Evolutionary conservation across 164 flowering plant species (phyloP).

Genomic region (Echeveria elegans): DNA sequence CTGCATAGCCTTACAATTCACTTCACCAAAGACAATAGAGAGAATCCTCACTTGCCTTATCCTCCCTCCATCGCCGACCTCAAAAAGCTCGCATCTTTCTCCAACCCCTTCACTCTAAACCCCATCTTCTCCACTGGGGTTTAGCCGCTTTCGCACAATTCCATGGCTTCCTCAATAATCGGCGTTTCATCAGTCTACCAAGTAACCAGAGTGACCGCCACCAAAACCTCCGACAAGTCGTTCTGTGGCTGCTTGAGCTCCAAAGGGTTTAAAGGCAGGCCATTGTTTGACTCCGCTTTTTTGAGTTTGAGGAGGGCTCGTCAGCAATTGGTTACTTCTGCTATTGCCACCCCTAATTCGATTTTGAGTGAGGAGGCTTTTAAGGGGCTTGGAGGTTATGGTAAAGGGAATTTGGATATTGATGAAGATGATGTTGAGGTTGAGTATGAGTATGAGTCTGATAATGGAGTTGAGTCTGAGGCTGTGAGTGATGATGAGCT

Average conservation of each 20-base stretch:
- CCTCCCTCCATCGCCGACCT: not conserved
- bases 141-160: not conserved
- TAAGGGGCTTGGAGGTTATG: slow-evolving; percentile 33
- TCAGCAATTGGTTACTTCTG: slow-evolving; percentile 19
- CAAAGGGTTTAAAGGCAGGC: not conserved
- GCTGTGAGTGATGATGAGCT: slow-evolving; percentile 27
- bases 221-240: not conserved
- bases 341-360: slow-evolving; percentile 58
- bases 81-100: slow-evolving; percentile 1
- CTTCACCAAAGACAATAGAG: not conserved
- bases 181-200: slow-evolving; percentile 1
- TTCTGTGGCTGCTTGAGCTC: no score
- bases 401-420: slow-evolving; percentile 11
- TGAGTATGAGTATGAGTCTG: slow-evolving; percentile 9
- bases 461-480: not conserved
- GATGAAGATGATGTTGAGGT: slow-evolving; percentile 10
- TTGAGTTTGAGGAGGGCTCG: not conserved
- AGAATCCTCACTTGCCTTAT: not conserved
- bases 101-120: not conserved
- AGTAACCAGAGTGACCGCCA: not conserved
- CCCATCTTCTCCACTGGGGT: not conserved
- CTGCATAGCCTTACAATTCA: not conserved
- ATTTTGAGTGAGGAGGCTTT: slow-evolving; percentile 62
- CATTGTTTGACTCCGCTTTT: not conserved
- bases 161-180: slow-evolving; percentile 1